phyloP scores from a whole-genome alignment of 352 stramenopile genomes.

The Phytopythium ostracodes region DNA sequence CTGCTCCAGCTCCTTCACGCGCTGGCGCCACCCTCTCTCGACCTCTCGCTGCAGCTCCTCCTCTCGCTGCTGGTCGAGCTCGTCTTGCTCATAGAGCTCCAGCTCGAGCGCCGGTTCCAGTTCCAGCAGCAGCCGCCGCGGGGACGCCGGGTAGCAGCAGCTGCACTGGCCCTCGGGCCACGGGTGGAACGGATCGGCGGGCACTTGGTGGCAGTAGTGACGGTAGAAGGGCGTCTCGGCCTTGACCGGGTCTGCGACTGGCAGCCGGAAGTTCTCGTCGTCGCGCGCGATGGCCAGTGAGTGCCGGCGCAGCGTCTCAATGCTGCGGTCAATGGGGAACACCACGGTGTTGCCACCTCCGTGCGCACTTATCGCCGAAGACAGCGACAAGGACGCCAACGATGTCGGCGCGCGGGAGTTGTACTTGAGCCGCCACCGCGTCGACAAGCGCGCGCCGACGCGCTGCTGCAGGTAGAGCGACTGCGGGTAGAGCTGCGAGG shows the following conservation, averaged over 20 bases:
- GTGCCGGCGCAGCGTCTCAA: background rate
- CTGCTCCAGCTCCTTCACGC: background rate
- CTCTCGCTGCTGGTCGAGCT: background rate
- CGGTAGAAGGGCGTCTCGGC: conserved; percentile 6
- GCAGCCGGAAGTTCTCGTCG: conserved; percentile 1
- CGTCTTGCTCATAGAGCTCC: background rate
- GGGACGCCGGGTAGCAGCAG: background rate
- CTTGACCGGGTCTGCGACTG: background rate
- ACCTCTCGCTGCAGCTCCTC: background rate
- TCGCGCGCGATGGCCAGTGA: conserved; percentile 4
- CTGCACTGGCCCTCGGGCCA: conserved; percentile 1
- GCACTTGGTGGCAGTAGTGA: conserved; percentile 6
- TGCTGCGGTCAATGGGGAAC: background rate
- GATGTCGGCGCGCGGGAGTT: background rate
- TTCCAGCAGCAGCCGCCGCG: background rate
- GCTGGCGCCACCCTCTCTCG: background rate
- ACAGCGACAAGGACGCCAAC: background rate
- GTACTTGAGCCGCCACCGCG: conserved; percentile 3
- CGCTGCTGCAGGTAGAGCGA: background rate
- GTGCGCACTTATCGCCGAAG: background rate
- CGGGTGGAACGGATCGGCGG: conserved; percentile 2
- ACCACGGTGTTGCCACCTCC: background rate
- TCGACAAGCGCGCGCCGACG: background rate
- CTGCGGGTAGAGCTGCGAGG: background rate
- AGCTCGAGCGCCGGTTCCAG: conserved; percentile 1